phyloP scores from a whole-genome alignment of 371 early-diverging fungal species.

The Dichotomocladium elegans region DNA sequence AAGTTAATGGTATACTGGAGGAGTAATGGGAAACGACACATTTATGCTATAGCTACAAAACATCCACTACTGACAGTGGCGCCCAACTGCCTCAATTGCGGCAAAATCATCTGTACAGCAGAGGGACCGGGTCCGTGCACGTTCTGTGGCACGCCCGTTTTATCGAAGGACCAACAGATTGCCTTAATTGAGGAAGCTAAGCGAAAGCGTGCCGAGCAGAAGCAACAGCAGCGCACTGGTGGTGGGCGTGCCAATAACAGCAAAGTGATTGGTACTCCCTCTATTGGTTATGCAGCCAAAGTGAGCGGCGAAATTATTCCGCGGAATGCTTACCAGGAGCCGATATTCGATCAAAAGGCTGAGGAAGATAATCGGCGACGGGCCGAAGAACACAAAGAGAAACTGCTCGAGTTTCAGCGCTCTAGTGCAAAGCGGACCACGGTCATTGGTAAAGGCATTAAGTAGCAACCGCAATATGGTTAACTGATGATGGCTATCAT shows the following conservation, averaged over 20 bases:
- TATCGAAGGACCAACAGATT: slow-evolving; percentile 68
- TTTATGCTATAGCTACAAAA: slow-evolving; percentile 74
- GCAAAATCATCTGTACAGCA: slow-evolving; percentile 78
- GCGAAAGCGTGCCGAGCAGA: slow-evolving; percentile 28
- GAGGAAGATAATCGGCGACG: slow-evolving; percentile 43
- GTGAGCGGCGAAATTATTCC: slow-evolving; percentile 23
- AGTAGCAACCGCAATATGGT: neutral
- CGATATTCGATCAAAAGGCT: slow-evolving; percentile 27
- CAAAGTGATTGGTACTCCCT: slow-evolving; percentile 21
- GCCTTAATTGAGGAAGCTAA: slow-evolving; percentile 49
- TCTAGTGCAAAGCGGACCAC: slow-evolving; percentile 74
- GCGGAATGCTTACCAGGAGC: slow-evolving; percentile 6
- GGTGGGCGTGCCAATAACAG: slow-evolving; percentile 12
- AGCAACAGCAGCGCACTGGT: slow-evolving; percentile 16
- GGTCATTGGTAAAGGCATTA: slow-evolving; percentile 71
- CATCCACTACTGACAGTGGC: slow-evolving; percentile 73
- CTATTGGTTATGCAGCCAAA: slow-evolving; percentile 40
- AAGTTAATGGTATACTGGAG: too few relatives aligned
- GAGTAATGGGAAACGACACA: too few relatives aligned
- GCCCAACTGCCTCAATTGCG: slow-evolving; percentile 87
- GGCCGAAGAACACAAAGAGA: slow-evolving; percentile 73
- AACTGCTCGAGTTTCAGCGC: slow-evolving; percentile 76
- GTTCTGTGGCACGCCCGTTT: slow-evolving; percentile 71
- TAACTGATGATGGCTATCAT: neutral
- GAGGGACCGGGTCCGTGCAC: slow-evolving; percentile 89